Evolutionary conservation across 2,329 filamentous ascomycete genomes (phyloP).

Genomic region (Xylaria multiplex): DNA sequence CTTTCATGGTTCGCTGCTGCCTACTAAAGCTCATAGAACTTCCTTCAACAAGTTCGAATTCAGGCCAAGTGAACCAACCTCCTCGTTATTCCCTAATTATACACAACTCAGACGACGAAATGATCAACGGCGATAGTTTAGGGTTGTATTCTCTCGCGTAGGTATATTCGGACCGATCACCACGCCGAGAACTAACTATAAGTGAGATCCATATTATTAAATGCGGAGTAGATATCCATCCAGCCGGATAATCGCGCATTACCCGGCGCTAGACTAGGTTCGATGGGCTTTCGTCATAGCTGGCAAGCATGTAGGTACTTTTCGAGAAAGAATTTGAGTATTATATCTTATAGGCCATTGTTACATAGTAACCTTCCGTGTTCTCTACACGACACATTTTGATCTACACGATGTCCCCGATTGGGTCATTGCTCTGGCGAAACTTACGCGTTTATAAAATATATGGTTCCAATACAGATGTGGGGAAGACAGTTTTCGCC

Average conservation of each 20-base stretch:
- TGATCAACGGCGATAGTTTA: background rate
- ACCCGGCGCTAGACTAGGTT: slow-evolving; percentile 10
- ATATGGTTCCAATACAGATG: slow-evolving; percentile 85
- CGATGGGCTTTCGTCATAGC: background rate
- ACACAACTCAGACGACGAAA: background rate
- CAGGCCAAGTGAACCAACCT: background rate
- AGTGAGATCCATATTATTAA: slow-evolving; percentile 7
- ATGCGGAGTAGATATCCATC: background rate
- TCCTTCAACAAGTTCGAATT: background rate
- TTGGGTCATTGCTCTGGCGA: slow-evolving; percentile 73
- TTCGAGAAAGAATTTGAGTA: no score
- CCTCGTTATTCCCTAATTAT: background rate
- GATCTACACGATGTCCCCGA: slow-evolving; percentile 54
- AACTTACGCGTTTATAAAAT: slow-evolving; percentile 76
- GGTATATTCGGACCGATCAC: background rate
- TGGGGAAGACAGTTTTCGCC: slow-evolving; percentile 85
- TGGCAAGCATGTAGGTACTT: background rate
- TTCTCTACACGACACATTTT: no score
- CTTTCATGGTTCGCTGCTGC: slow-evolving; percentile 5
- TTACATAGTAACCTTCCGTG: background rate
- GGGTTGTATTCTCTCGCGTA: slow-evolving; percentile 2
- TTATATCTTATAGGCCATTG: background rate
- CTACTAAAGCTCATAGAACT: background rate
- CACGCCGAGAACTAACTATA: background rate
- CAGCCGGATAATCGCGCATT: slow-evolving; percentile 30